Evolutionary conservation across 2,329 filamentous ascomycete species (phyloP).

Genomic region (Dactylonectria estremocensis): DNA sequence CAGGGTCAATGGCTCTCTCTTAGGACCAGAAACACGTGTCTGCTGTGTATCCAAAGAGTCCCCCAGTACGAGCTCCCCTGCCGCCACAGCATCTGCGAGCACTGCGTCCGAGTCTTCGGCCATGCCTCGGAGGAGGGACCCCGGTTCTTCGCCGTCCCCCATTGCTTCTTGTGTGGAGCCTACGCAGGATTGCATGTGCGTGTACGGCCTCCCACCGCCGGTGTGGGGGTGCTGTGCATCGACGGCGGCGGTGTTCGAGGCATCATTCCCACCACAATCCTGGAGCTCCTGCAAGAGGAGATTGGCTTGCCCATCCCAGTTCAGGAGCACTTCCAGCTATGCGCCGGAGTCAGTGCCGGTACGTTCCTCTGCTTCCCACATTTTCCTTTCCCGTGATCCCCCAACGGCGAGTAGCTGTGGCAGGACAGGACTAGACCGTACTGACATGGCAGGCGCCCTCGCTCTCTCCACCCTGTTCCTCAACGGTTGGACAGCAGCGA

Average conservation of each 20-base stretch:
- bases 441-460: neutral
- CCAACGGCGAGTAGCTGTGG: neutral
- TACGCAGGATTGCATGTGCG: constrained; percentile 15
- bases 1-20: constrained; percentile 12
- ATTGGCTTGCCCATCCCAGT: constrained; percentile 29
- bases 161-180: constrained; percentile 12
- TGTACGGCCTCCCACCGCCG: constrained; percentile 26
- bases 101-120: constrained; percentile 17
- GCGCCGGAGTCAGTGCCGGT: constrained; percentile 28
- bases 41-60: constrained; percentile 11
- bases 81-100: constrained; percentile 23
- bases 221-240: constrained; percentile 25
- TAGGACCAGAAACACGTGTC: constrained; percentile 15
- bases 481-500: neutral
- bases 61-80: constrained; percentile 15
- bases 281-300: constrained; percentile 13
- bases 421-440: constrained; percentile 1
- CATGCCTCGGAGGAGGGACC: constrained; percentile 7
- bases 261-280: constrained; percentile 25
- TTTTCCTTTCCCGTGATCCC: no score
- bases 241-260: constrained; percentile 28
- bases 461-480: neutral
- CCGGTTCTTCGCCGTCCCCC: constrained; percentile 4
- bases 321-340: constrained; percentile 26
- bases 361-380: neutral